Conservation (phyloP, 2,329 filamentous ascomycete species). For the Amylocarpus encephaloides region DNA sequence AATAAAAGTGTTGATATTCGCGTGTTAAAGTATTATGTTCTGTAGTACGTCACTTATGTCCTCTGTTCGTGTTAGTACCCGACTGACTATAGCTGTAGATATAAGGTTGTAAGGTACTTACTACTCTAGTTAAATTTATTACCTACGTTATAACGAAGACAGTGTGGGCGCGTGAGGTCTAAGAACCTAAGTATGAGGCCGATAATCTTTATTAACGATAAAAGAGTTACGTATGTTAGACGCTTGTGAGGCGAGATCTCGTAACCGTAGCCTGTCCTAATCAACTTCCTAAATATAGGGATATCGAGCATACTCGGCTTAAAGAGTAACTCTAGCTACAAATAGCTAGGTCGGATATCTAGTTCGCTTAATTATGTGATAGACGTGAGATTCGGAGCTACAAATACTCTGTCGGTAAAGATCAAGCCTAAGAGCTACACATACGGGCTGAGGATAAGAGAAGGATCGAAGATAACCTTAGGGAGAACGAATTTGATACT, state of each 20-base stretch:
- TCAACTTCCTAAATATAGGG: slow-evolving; percentile 22
- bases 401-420: slow-evolving; percentile 26
- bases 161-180: slow-evolving; percentile 18
- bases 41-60: slow-evolving; percentile 16
- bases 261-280: slow-evolving; percentile 17
- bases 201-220: slow-evolving; percentile 16
- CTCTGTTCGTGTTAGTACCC: slow-evolving; percentile 15
- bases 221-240: slow-evolving; percentile 15
- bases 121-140: slow-evolving; percentile 23
- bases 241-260: slow-evolving; percentile 20
- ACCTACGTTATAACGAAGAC: slow-evolving; percentile 17
- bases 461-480: slow-evolving; percentile 33
- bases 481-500: slow-evolving; percentile 33
- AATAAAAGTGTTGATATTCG: slow-evolving; percentile 17
- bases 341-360: slow-evolving; percentile 25
- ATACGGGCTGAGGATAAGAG: slow-evolving; percentile 33
- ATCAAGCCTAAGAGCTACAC: slow-evolving; percentile 30
- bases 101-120: slow-evolving; percentile 10
- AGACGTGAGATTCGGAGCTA: slow-evolving; percentile 22
- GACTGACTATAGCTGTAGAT: not conserved
- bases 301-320: slow-evolving; percentile 20
- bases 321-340: slow-evolving; percentile 20
- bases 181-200: slow-evolving; percentile 16
- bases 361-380: slow-evolving; percentile 20
- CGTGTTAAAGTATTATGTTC: slow-evolving; percentile 21